Evolutionary conservation across 1,284 basidiomycete species (phyloP).

Genomic region (Porphyrellus sp.): DNA sequence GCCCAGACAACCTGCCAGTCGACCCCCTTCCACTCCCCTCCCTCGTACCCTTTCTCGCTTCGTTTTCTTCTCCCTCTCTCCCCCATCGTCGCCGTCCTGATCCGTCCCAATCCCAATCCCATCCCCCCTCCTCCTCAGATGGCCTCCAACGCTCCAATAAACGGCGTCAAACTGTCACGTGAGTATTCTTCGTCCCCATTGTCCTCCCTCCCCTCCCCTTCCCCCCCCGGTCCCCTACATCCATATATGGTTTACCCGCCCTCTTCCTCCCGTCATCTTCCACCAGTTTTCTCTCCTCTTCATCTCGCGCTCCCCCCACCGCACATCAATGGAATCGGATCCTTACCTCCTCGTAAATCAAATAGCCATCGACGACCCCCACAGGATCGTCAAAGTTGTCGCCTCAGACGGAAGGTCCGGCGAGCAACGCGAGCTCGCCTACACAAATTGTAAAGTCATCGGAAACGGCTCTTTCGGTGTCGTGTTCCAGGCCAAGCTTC

Average conservation of each 20-base stretch:
- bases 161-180: slow-evolving; percentile 89
- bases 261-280: slow-evolving; percentile 24
- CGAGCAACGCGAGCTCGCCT: slow-evolving; percentile 84
- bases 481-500: slow-evolving; percentile 86
- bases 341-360: slow-evolving; percentile 23
- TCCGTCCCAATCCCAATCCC: slow-evolving; percentile 13
- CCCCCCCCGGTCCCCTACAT: slow-evolving; percentile 24
- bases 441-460: slow-evolving; percentile 97
- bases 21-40: neutral
- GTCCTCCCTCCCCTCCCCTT: slow-evolving; percentile 16
- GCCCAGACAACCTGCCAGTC: slow-evolving; percentile 4
- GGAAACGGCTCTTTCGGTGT: slow-evolving; percentile 99
- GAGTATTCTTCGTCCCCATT: slow-evolving; percentile 39
- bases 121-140: slow-evolving; percentile 38
- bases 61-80: neutral
- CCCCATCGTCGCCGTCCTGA: slow-evolving; percentile 17
- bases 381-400: slow-evolving; percentile 91
- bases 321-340: slow-evolving; percentile 29
- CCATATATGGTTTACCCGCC: slow-evolving; percentile 36
- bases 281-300: slow-evolving; percentile 14
- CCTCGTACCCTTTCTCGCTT: neutral
- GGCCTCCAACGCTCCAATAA: slow-evolving; percentile 80
- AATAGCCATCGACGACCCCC: slow-evolving; percentile 87
- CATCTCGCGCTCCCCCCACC: slow-evolving; percentile 8
- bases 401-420: slow-evolving; percentile 95